Evolutionary conservation across 257 asterid genomes (phyloP), one percentile per base, ranked within the genome.

Genomic region (Petrea volubilis): DNA sequence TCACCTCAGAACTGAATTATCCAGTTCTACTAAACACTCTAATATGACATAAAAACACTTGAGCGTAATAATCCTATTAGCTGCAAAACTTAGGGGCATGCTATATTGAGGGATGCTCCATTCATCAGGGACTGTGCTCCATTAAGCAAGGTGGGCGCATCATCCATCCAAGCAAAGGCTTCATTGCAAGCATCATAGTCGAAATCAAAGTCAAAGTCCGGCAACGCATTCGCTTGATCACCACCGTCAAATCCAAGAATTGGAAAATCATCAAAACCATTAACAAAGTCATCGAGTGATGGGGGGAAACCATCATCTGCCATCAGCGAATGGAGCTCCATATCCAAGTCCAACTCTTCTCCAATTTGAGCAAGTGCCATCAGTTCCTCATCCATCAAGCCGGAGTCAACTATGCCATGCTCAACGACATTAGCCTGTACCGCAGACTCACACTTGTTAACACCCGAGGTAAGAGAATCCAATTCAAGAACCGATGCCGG

Each of bases 71-170:
- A 6, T 56, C 66, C 70, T 69, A 40, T n/a, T 33, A 60, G 59
- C 88, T 90, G 95, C 96, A 94, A 94, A 91, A 89, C 85, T 91
- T 80, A 94, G 60, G 82, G 97, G 99, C 97, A 94, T 41, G 88
- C 88, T 20, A 85, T 86, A 69, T 90, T 79, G 73, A 88, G 90
- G 77, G 96, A 66, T 20, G 89, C 33, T 36, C 80, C 83, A 6
- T 67, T 68, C 71, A 41, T 56, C 77, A 83, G 74, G 72, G 86
- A 63, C 24, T 79, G 7, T 17, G 82, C 17, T 10, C 59, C 60
- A 15, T 59, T 20, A 53, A 53, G 44, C 27, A 60, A 13, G 2
- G 82, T 0, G 1, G 75, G 64, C 9, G 76, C 64, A 5, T 88
- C 96, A n/a, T 90, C 87, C 81, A 86, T 81, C 89, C 93, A 86